Conservation (phyloP, 2,329 filamentous ascomycete species). For the Aspergillus puulaauensis region DNA sequence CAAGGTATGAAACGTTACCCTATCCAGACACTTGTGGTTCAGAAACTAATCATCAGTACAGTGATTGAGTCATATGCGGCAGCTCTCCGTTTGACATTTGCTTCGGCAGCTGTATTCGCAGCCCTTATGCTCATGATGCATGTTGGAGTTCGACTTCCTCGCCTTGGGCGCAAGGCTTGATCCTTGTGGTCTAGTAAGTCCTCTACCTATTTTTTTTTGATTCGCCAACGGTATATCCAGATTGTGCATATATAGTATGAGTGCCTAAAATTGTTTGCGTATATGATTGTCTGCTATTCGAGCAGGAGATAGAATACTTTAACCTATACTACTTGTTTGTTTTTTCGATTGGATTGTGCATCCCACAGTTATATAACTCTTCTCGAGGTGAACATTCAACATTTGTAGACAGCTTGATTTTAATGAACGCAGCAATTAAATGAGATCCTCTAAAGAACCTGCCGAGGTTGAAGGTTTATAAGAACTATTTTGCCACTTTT, state of each 20-base stretch:
- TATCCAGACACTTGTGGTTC: no score
- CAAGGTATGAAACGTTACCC: slow-evolving; percentile 42
- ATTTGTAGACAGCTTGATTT: neutral
- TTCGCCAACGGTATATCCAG: neutral
- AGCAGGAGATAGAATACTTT: neutral
- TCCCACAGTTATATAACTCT: neutral
- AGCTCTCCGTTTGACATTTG: slow-evolving; percentile 38
- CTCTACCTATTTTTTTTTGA: neutral
- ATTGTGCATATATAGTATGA: neutral
- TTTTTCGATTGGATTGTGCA: neutral
- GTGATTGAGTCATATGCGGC: slow-evolving; percentile 38
- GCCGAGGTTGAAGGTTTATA: no score
- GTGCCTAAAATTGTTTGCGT: neutral
- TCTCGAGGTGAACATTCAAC: no score
- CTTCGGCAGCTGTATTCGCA: slow-evolving; percentile 38
- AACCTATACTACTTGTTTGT: neutral
- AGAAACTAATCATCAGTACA: slow-evolving; percentile 12
- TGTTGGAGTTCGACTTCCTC: slow-evolving; percentile 33
- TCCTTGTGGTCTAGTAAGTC: neutral
- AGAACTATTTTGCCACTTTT: no score
- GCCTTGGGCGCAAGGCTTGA: slow-evolving; percentile 27
- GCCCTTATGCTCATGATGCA: slow-evolving; percentile 34
- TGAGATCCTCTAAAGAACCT: neutral
- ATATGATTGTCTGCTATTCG: neutral
- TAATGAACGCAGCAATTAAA: neutral